Percentiles rank a stretch among this genome's conserved stretches.
These are phyloP conservation scores for Aspergillus leporis DNA, from an alignment of 495 filamentous ascomycete genomes.

Conservation along the genomic window DNA sequence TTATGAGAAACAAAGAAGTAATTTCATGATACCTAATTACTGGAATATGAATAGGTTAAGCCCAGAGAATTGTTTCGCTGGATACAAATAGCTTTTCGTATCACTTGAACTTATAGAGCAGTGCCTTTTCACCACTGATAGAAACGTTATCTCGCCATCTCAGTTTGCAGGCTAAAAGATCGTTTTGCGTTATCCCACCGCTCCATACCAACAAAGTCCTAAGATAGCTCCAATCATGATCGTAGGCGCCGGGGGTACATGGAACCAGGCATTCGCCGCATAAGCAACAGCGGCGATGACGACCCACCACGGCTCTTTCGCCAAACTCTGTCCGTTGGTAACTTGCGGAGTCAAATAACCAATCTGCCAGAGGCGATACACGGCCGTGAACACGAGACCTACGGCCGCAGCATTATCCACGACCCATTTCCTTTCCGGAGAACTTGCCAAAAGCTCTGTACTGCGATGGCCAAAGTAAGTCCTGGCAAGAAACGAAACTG, in stretches of 20 bases:
- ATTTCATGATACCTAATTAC: too few relatives aligned
- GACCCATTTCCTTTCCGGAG: constrained; percentile 56
- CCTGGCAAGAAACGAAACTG: constrained; percentile 72
- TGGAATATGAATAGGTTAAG: too few relatives aligned
- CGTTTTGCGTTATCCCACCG: too few relatives aligned
- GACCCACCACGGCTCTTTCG: constrained; percentile 73
- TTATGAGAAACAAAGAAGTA: too few relatives aligned
- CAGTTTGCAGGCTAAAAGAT: too few relatives aligned
- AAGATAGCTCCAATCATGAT: constrained; percentile 66
- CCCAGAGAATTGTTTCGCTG: too few relatives aligned
- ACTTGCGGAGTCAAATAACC: constrained; percentile 60
- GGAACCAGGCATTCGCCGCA: constrained; percentile 63
- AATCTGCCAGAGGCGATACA: constrained; percentile 81
- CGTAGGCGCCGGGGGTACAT: constrained; percentile 56
- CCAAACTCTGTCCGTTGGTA: constrained; percentile 56
- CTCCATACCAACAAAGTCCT: constrained; percentile 67
- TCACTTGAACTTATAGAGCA: too few relatives aligned
- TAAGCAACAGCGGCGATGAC: constrained; percentile 64
- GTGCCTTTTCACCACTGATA: too few relatives aligned
- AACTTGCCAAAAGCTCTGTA: constrained; percentile 69
- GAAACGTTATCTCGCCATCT: too few relatives aligned
- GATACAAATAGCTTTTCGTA: too few relatives aligned
- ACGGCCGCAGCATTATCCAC: constrained; percentile 72
- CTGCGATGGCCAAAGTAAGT: constrained; percentile 61
- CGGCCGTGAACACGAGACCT: constrained; percentile 79